Evolutionary conservation across 805 yeast species (phyloP), one percentile per base, ranked within the genome.

Genomic region (Lipomyces sp.): DNA sequence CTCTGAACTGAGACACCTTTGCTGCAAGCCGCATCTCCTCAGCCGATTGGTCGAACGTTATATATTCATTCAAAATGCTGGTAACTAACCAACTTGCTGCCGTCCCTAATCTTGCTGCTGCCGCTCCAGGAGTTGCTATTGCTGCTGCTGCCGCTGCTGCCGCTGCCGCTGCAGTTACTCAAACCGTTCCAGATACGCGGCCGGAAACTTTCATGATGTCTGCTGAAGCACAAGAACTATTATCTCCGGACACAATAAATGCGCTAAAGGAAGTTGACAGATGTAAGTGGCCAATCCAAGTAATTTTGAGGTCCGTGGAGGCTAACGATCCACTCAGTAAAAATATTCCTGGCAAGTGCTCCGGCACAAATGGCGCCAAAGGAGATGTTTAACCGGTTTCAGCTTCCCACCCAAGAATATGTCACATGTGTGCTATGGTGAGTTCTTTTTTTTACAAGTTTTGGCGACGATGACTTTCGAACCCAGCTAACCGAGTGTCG

Each of bases 281-380:
- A n/a, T 57, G 70, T 67, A 57, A 3, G 65, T 53, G 45, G 51
- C 29, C 5, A 34, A 4, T 30, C 15, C 24, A 13, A 35, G 45
- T 2, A 18, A n/a, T 24, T 24, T 13, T 4, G 37, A 24, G 24
- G 24, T 24, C 24, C 42, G 24, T 10, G 2, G 24, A 13, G 18
- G 15, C 60, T 59, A 30, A 48, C 57, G 3, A 18, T 7, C 48
- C 18, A 5, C 24, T 24, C 42, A 67, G 69, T 93, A 71, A 91
- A 92, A 80, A 89, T 89, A 78, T 94, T 94, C 74, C 80, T 94
- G 57, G 90, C 92, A 2, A 91, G 97, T 0, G 98, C 98, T 0
- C 98, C 99, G 0, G 94, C 95, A 3, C 90, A 89, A 74, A 94
- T 98, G 97, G 92, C 87, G 75, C 90, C 87, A 66, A 87, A 89